phyloP scores from a whole-genome alignment of 1,139 yeast genomes.

The Candida sp. region DNA sequence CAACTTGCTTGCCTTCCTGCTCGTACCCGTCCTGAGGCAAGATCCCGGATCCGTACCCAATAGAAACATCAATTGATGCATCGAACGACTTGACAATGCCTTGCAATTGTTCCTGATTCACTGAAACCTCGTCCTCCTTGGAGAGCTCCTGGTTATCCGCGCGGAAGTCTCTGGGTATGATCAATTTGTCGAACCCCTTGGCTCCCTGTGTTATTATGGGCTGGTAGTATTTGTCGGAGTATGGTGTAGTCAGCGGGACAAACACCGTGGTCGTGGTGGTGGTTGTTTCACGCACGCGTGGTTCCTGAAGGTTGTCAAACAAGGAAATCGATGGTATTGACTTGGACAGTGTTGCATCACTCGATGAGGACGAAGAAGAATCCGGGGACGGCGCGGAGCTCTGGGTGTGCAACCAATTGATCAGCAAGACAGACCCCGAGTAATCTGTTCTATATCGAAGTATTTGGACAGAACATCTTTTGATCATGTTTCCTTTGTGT shows the following conservation, averaged over 20 bases:
- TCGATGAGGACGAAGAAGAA: not conserved
- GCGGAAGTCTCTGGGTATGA: constrained; percentile 25
- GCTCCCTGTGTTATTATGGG: constrained; percentile 33
- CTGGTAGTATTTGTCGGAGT: constrained; percentile 31
- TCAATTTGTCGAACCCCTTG: constrained; percentile 27
- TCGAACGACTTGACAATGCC: constrained; percentile 59
- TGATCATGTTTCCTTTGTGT: constrained; percentile 1
- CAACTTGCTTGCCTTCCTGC: constrained; percentile 37
- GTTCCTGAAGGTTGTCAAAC: constrained; percentile 4
- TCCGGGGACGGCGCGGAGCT: not conserved
- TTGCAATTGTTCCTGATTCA: constrained; percentile 38
- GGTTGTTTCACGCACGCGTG: not conserved
- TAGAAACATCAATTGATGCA: constrained; percentile 63
- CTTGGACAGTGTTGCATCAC: not conserved
- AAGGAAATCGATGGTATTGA: not conserved
- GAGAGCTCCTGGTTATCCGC: constrained; percentile 57
- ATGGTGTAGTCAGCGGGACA: constrained; percentile 19
- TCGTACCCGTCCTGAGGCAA: constrained; percentile 73
- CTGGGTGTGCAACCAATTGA: constrained; percentile 2
- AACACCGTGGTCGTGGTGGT: constrained; percentile 8
- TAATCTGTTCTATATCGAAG: constrained; percentile 6
- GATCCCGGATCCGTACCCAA: constrained; percentile 98
- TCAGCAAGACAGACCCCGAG: not conserved
- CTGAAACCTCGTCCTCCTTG: constrained; percentile 37
- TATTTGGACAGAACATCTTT: constrained; percentile 3